A percentile compares a stretch with the other conserved stretches of the same genome.
Evolutionary conservation across 805 yeast genomes (phyloP).

Genomic region (Starmerella bombi): DNA sequence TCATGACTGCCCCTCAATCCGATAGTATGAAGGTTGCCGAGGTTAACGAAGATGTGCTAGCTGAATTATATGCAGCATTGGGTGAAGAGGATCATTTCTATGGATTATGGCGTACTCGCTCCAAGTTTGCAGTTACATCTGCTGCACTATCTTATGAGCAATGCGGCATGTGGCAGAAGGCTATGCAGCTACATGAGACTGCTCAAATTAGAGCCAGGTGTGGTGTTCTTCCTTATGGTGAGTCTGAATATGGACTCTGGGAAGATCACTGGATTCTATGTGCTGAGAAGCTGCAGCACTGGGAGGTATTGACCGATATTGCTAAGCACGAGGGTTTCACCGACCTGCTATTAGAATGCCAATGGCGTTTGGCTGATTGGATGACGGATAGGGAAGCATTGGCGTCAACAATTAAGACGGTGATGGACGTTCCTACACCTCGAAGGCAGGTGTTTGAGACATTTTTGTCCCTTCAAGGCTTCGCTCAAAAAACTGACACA

Average conservation of each 20-base stretch:
- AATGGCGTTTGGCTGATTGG: constrained; percentile 99
- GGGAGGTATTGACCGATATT: constrained; percentile 93
- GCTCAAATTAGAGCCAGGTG: constrained; percentile 95
- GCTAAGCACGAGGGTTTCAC: constrained; percentile 98
- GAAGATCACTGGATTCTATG: constrained; percentile 97
- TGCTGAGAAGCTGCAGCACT: constrained; percentile 92
- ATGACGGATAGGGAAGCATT: constrained; percentile 85
- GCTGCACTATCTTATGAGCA: constrained; percentile 91
- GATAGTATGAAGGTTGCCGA: constrained; percentile 69
- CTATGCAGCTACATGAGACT: constrained; percentile 83
- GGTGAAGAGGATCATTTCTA: constrained; percentile 96
- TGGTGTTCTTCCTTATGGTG: constrained; percentile 90
- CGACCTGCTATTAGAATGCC: constrained; percentile 89
- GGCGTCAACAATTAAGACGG: constrained; percentile 86
- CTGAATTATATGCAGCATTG: constrained; percentile 74
- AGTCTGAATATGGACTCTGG: constrained; percentile 90
- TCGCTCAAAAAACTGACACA: constrained; percentile 78
- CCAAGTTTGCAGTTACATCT: constrained; percentile 85
- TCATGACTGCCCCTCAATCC: constrained; percentile 42
- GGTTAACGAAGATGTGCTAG: constrained; percentile 76
- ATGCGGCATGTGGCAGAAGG: constrained; percentile 87
- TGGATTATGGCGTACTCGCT: constrained; percentile 94
- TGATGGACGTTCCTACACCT: constrained; percentile 98
- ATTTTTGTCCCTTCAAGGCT: constrained; percentile 81
- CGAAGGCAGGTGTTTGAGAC: constrained; percentile 92